Percentiles rank a stretch among this genome's conserved stretches.
Evolutionary conservation across 2,329 filamentous ascomycete genomes (phyloP).

Genomic region (Fusarium proliferatum): DNA sequence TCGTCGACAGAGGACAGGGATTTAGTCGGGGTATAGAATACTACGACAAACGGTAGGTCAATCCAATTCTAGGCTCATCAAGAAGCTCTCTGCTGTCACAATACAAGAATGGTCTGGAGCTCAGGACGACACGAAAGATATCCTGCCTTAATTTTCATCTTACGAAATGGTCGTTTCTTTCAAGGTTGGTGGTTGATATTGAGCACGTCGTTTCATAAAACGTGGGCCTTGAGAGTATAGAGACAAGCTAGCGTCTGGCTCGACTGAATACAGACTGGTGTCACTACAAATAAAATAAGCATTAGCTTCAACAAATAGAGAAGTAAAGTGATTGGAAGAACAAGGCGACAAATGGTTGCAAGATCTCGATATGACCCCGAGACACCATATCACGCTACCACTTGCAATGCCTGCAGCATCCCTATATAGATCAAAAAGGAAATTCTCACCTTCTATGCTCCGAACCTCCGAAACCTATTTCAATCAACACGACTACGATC

Average conservation of each 20-base stretch:
- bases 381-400: neutral
- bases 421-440: neutral
- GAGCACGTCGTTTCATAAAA: neutral
- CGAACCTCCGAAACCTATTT: neutral
- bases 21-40: neutral
- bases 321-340: neutral
- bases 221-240: neutral
- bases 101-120: neutral
- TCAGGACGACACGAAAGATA: fast-evolving
- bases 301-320: neutral
- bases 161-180: neutral
- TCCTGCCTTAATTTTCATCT: neutral
- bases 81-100: neutral
- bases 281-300: fast-evolving
- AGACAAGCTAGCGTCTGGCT: neutral
- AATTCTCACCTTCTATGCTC: neutral
- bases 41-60: neutral
- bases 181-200: too few species aligned
- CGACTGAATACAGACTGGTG: fast-evolving
- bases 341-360: neutral
- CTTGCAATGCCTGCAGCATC: neutral
- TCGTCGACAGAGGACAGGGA: neutral
- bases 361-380: neutral
- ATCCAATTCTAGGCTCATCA: neutral
- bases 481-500: neutral